Evolutionary conservation across 768 basidiomycete genomes (phyloP), one percentile per base, ranked within the genome.

Genomic region (Kwoniella newhampshirensis): DNA sequence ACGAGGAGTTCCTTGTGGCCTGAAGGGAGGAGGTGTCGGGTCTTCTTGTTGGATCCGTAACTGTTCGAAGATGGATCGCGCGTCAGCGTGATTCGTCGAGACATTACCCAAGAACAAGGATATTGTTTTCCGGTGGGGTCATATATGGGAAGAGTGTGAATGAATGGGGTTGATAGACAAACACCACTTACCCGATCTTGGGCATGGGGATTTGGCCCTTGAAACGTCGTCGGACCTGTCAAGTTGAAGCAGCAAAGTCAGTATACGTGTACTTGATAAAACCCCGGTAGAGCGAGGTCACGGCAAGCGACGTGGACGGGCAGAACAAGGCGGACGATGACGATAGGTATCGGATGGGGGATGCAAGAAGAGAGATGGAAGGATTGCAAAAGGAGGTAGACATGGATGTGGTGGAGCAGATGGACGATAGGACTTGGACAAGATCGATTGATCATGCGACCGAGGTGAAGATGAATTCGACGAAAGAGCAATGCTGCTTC

Each of bases 151-250:
- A 11, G 36, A 37, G 36, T n/a, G n/a, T n/a, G n/a, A n/a, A n/a
- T n/a, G n/a, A n/a, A n/a, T n/a, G n/a, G n/a, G n/a, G n/a, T n/a
- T n/a, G 13, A 23, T 8, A 42, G 17, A 42, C 8, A n/a, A 42
- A 6, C 1, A 15, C 20, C 17, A 65, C 63, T 43, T n/a, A 67
- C 61, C 73, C 82, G 68, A 91, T 91, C 84, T 91, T 93, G 76
- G 93, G 93, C 94, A 98, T 97, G 65, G 91, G 83, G 56, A 85
- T 83, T 78, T 94, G 91, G 53, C 94, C 94, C 83, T 91, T 96
- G 70, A 78, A 77, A 47, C 77, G 60, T 66, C 76, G 68, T 62
- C 76, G 72, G 52, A 76, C 75, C 66, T 76, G 45, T 36, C 47
- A 11, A 42, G 27, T 6, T 32, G 32, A 32, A 13, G 32, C 7